Evolutionary conservation across 768 basidiomycete genomes (phyloP).

Genomic region (Pulveroboletus sp.): DNA sequence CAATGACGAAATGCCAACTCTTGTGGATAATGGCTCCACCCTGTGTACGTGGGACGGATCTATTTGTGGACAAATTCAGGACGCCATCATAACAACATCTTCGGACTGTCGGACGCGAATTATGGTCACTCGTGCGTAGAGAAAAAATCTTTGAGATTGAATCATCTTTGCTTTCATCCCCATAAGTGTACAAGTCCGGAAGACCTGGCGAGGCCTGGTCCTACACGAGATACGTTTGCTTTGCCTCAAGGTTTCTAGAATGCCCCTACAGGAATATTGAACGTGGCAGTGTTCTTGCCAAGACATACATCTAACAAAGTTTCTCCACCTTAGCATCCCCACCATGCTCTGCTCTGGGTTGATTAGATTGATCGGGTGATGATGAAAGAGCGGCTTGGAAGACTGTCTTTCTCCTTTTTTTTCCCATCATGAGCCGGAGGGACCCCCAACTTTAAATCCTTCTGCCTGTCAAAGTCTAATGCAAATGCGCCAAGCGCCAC

Average conservation of each 20-base stretch:
- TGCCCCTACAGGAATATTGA: conserved; percentile 1
- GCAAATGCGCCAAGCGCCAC: conserved; percentile 14
- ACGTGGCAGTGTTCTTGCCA: conserved; percentile 13
- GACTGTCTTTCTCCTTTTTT: background rate
- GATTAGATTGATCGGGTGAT: conserved; percentile 11
- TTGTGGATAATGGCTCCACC: conserved; percentile 5
- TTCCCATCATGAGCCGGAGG: conserved; percentile 7
- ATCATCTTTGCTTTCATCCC: too few relatives aligned
- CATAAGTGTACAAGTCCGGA: conserved; percentile 3
- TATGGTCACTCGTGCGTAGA: too few relatives aligned
- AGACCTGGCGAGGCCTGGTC: conserved; percentile 4
- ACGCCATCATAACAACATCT: conserved; percentile 2
- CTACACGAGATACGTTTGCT: conserved; percentile 10
- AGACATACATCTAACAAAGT: conserved; percentile 5
- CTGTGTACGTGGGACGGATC: conserved; percentile 10
- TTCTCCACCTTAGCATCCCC: background rate
- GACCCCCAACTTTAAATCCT: conserved; percentile 18
- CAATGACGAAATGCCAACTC: conserved; percentile 16
- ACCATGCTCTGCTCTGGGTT: background rate
- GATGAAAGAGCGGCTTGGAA: background rate
- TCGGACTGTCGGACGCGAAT: too few relatives aligned
- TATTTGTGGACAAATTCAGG: conserved; percentile 27
- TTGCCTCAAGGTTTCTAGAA: conserved; percentile 13
- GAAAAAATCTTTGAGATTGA: too few relatives aligned
- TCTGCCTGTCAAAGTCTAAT: conserved; percentile 1